A percentile compares a stretch with the other conserved stretches of the same genome.
phyloP scores from a whole-genome alignment of 257 asterid species.

The Verbascum thapsus region DNA sequence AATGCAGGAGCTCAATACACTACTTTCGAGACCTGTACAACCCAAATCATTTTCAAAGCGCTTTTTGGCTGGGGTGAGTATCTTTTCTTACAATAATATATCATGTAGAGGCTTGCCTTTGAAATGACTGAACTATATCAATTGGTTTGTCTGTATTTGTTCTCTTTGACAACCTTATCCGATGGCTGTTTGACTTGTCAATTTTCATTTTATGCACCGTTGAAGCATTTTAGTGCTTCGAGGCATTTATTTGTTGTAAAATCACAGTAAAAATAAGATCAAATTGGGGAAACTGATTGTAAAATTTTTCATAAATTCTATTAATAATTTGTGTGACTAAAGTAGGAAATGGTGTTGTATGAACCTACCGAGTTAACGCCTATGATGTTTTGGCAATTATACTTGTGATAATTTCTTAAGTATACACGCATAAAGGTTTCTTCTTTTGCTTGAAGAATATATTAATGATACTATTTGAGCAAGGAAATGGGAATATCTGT shows the following conservation, averaged over 20 bases:
- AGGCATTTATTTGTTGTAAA: slow-evolving; percentile 16
- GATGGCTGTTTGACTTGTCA: background rate
- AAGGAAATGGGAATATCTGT: background rate
- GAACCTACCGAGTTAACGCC: background rate
- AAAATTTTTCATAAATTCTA: background rate
- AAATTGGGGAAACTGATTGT: background rate
- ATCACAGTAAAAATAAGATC: slow-evolving; percentile 1
- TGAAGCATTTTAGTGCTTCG: background rate
- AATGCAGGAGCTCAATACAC: slow-evolving; percentile 74
- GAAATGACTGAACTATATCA: background rate
- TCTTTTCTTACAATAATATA: slow-evolving; percentile 8
- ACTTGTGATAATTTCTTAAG: background rate
- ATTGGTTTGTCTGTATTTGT: background rate
- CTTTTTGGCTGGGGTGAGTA: slow-evolving; percentile 85
- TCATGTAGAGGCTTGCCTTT: background rate
- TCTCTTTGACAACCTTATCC: background rate
- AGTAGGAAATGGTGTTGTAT: background rate
- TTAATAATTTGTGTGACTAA: background rate
- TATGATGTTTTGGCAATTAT: slow-evolving; percentile 13
- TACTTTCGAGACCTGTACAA: slow-evolving; percentile 79
- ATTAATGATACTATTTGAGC: background rate
- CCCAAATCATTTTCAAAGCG: slow-evolving; percentile 85
- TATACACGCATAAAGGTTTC: background rate
- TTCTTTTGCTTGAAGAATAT: background rate
- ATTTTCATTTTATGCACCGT: background rate